These are phyloP conservation scores for Podosphaera leucotricha DNA, from an alignment of 2,329 filamentous ascomycete species.

Conservation along the genomic window DNA sequence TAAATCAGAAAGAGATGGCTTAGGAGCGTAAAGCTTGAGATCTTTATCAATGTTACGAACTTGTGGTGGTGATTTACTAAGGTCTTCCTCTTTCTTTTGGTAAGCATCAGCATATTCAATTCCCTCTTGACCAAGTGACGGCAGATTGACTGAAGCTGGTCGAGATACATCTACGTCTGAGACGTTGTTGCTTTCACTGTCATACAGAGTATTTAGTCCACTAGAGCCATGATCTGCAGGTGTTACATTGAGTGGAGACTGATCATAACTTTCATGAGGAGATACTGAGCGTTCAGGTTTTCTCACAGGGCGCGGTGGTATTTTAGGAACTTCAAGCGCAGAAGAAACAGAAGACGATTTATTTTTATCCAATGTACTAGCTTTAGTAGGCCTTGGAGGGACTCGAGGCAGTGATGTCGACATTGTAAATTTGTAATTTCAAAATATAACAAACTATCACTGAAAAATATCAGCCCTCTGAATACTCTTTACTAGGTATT, in stretches of 20 bases:
- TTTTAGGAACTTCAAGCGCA: conserved; percentile 32
- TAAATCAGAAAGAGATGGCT: conserved; percentile 56
- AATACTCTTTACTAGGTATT: not conserved
- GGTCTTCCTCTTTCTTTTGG: conserved; percentile 22
- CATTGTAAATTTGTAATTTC: conserved; percentile 8
- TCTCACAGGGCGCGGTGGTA: conserved; percentile 56
- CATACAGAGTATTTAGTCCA: conserved; percentile 14
- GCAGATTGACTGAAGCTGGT: conserved; percentile 54
- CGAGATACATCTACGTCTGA: conserved; percentile 26
- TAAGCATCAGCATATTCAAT: conserved; percentile 54
- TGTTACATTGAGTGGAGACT: conserved; percentile 60
- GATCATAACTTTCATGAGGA: conserved; percentile 57
- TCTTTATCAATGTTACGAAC: conserved; percentile 54
- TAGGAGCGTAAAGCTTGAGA: conserved; percentile 70
- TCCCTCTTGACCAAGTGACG: conserved; percentile 73
- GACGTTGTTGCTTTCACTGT: conserved; percentile 17
- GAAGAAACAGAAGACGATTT: conserved; percentile 16
- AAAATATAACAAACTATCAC: not conserved
- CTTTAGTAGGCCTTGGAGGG: conserved; percentile 37
- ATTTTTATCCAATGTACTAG: conserved; percentile 19
- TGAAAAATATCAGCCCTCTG: not conserved
- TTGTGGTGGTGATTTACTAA: conserved; percentile 35
- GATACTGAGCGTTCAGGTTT: conserved; percentile 51
- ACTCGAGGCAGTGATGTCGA: conserved; percentile 25
- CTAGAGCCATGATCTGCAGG: conserved; percentile 17